Evolutionary conservation across 306 rosid species (phyloP), one percentile per base, ranked within the genome.

Genomic region (Lotus japonicus): DNA sequence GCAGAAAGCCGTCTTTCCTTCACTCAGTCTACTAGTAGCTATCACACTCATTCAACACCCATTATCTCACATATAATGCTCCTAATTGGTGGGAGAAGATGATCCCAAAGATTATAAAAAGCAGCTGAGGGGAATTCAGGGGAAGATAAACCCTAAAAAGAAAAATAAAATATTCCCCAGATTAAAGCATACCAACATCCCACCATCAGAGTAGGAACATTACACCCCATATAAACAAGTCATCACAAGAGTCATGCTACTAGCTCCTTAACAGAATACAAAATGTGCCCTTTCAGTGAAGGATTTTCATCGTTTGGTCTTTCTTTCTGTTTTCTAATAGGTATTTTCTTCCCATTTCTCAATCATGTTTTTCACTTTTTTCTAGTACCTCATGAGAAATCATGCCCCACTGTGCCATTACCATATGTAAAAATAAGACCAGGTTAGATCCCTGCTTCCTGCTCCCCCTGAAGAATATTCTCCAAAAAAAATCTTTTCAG

Each of bases 101-200:
- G 77, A 77, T 87, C 89, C 95, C 91, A 80, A 82, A 85, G 89
- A 83, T 76, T 81, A 63, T 55, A 72, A 82, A 85, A 87, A 79
- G 71, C 82, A 83, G 82, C 89, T 76, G 61, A 76, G 85, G 91
- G 89, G 91, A 77, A 77, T 81, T 68, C 53, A 49, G 76, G 89
- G 88, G 79, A 83, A 70, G 41, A 28, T 64, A 11, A 42, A 56
- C 45, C 23, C 41, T 81, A 19, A 58, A 58, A 15, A 67, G 80
- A 1, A 83, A 51, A 66, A 76, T 59, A 15, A 67, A 82, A 66
- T 76, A 68, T 55, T 79, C 81, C 88, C 88, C 84, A 23, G 9
- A 46, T 68, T 45, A 59, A 74, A 77, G 67, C 72, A 79, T 45
- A 71, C n/a, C 57, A 50, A 51, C 82, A 58, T 77, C 84, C 80